Evolutionary conservation across 2,329 filamentous ascomycete species (phyloP).

Genomic region (Colletotrichum truncatum): DNA sequence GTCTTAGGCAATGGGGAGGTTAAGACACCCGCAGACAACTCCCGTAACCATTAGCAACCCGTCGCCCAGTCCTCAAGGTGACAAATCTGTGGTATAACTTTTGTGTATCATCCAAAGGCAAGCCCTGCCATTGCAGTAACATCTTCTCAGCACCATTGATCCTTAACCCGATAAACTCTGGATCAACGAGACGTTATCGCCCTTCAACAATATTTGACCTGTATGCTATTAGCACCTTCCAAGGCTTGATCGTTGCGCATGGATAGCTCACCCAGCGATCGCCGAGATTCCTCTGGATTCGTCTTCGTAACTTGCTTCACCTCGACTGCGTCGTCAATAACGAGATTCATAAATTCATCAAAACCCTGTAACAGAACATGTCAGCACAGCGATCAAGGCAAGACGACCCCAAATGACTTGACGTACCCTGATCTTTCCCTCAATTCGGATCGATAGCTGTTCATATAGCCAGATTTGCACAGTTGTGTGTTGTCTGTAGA

Average conservation of each 20-base stretch:
- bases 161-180: slow-evolving; percentile 72
- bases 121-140: not conserved
- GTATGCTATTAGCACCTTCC: slow-evolving; percentile 35
- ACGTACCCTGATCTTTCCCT: slow-evolving; percentile 92
- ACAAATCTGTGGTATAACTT: slow-evolving; percentile 28
- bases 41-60: slow-evolving; percentile 40
- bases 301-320: slow-evolving; percentile 86
- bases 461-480: slow-evolving; percentile 98
- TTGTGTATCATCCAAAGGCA: slow-evolving; percentile 11
- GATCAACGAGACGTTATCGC: slow-evolving; percentile 87
- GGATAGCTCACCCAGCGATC: slow-evolving; percentile 73
- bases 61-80: slow-evolving; percentile 51
- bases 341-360: slow-evolving; percentile 99
- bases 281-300: slow-evolving; percentile 78
- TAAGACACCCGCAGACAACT: slow-evolving; percentile 41
- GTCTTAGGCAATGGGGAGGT: slow-evolving; percentile 76
- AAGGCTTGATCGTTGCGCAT: not conserved
- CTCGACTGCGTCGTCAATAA: slow-evolving; percentile 94
- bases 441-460: slow-evolving; percentile 91
- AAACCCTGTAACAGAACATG: slow-evolving; percentile 75
- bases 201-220: slow-evolving; percentile 89
- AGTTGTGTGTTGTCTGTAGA: slow-evolving; percentile 70
- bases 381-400: slow-evolving; percentile 25
- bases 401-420: not conserved
- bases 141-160: slow-evolving; percentile 58